Evolutionary conservation across 1,284 basidiomycete species (phyloP).

Genomic region (Wallemia mellicola): DNA sequence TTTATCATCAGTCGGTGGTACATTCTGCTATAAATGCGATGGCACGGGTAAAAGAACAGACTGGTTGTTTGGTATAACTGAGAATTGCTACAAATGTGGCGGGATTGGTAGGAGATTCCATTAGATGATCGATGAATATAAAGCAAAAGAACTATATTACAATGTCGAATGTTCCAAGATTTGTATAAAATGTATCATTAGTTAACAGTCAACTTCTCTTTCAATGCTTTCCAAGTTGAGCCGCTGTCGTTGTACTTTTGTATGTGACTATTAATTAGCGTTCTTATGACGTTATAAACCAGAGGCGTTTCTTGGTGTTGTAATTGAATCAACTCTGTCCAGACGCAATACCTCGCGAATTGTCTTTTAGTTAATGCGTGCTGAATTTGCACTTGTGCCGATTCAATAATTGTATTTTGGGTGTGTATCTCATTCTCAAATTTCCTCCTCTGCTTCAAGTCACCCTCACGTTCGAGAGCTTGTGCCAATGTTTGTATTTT

Average conservation of each 20-base stretch:
- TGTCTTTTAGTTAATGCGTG: neutral
- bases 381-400: conserved; percentile 20
- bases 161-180: neutral
- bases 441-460: conserved; percentile 20
- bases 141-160: neutral
- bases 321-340: neutral
- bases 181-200: neutral
- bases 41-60: neutral
- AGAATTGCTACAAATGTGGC: neutral
- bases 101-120: neutral
- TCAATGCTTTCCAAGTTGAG: neutral
- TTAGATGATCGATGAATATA: neutral
- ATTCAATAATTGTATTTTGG: conserved; percentile 29
- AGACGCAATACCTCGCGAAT: neutral
- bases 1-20: neutral
- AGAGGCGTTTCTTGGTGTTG: neutral
- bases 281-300: neutral
- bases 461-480: neutral
- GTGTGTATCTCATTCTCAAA: conserved; percentile 25
- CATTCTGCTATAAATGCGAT: neutral
- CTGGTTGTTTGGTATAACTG: neutral
- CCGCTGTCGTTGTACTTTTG: neutral
- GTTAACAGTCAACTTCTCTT: neutral
- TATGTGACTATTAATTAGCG: neutral
- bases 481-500: conserved; percentile 33